phyloP scores from a whole-genome alignment of 306 rosid genomes.

The Mimosa pudica region DNA sequence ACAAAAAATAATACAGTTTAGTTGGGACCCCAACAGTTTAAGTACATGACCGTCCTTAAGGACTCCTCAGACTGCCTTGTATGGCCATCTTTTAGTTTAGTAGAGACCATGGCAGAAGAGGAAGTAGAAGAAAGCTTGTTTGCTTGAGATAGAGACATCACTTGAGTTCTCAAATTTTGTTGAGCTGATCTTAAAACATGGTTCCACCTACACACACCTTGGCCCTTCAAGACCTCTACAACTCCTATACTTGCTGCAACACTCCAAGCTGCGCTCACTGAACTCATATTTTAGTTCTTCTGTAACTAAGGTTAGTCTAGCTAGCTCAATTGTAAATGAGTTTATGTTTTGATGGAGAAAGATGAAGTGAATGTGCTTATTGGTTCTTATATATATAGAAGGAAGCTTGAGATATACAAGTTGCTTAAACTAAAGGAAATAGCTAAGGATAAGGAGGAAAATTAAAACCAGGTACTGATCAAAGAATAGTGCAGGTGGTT shows the following conservation, averaged over 20 bases:
- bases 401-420: neutral
- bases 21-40: slow-evolving; percentile 11
- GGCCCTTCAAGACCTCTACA: neutral
- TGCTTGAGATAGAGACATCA: neutral
- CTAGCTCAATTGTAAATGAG: neutral
- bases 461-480: neutral
- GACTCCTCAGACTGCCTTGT: neutral
- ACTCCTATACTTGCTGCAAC: neutral
- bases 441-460: neutral
- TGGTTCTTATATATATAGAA: neutral
- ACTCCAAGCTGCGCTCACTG: neutral
- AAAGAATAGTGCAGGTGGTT: neutral
- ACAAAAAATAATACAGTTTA: neutral
- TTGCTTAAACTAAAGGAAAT: neutral
- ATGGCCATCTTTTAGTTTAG: neutral
- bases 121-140: neutral
- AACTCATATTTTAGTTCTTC: neutral
- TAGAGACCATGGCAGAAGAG: neutral
- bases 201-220: neutral
- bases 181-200: slow-evolving; percentile 1
- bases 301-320: neutral
- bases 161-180: neutral
- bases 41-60: neutral
- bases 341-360: neutral
- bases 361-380: neutral